These are phyloP conservation scores for Boletus huronensis DNA, from an alignment of 768 basidiomycete genomes.

Conservation along the genomic window DNA sequence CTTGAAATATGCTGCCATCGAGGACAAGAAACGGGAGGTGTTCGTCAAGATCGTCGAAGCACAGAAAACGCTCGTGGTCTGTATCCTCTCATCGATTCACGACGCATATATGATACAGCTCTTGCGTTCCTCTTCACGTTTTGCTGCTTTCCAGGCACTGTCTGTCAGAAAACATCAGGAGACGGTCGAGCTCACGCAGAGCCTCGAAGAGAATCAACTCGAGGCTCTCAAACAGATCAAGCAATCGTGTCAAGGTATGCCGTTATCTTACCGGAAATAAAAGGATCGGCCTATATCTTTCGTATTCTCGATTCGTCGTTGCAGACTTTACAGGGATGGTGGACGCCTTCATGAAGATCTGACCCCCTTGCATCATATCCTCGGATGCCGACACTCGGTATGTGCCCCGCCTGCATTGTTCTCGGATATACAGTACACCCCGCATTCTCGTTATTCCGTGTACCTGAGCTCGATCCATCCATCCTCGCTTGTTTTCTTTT, in stretches of 20 bases:
- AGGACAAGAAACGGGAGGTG: constrained; percentile 29
- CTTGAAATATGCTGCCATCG: constrained; percentile 17
- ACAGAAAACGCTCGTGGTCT: constrained; percentile 26
- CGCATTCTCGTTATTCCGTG: background rate
- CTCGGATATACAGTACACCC: background rate
- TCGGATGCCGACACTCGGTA: background rate
- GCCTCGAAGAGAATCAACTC: constrained; percentile 25
- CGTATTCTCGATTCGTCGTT: background rate
- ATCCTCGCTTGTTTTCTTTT: background rate
- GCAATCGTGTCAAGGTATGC: constrained; percentile 21
- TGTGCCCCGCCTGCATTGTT: background rate
- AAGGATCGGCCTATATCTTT: background rate
- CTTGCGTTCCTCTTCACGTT: too few relatives aligned
- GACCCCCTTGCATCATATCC: background rate
- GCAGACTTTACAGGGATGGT: constrained; percentile 19
- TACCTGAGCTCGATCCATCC: background rate
- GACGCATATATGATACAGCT: background rate
- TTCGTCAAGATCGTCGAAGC: constrained; percentile 23
- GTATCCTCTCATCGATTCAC: background rate
- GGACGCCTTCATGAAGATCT: constrained; percentile 22
- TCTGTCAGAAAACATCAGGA: constrained; percentile 30
- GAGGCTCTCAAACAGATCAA: constrained; percentile 22
- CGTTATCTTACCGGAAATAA: background rate
- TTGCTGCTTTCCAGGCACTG: constrained; percentile 14
- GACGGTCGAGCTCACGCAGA: constrained; percentile 15